Evolutionary conservation across 768 basidiomycete genomes (phyloP), one percentile per base, ranked within the genome.

Genomic region (Leccinum boreale): DNA sequence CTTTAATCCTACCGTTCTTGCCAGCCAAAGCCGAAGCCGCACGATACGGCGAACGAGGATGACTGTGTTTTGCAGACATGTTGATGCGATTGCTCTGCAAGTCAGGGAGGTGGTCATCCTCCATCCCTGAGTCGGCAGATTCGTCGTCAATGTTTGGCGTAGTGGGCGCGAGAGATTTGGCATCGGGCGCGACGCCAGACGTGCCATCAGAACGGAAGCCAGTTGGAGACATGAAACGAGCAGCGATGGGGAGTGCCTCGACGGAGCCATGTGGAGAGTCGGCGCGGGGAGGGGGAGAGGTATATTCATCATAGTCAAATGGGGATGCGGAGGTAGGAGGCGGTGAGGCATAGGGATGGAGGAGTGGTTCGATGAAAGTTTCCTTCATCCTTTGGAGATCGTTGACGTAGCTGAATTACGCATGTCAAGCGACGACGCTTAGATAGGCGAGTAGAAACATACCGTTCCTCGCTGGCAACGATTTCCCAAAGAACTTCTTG

Each of bases 401-500:
- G 65, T 83, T 83, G 35, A 98, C 93, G 69, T 98, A 98, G 85
- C 94, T 97, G 69, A 2, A 52, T 53, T 26, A 26, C 17, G 51
- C n/a, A 57, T 55, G 59, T 61, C 59, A 62, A 58, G 49, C 11
- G 66, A 57, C 15, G 45, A 52, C 10, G 50, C 8, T 49, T 57
- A 60, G 65, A 55, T 68, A 53, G 39, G 44, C 21, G 48, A 17
- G 42, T 19, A 48, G 53, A 42, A 15, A 52, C 83, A 52, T 67
- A 92, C 92, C 94, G 85, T 72, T 98, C 94, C 75, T 98, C 95
- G 63, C 92, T 94, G 29, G 90, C 89, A 50, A 98, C 94, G 63
- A 98, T 98, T 77, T 98, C 95, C 78, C 93, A 97, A 26, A 98
- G 74, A 6, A 98, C 95, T 75, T 98, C 95, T 73, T 98, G 95